phyloP scores from a whole-genome alignment of 768 basidiomycete genomes.

The Pleurotus sapidus region DNA sequence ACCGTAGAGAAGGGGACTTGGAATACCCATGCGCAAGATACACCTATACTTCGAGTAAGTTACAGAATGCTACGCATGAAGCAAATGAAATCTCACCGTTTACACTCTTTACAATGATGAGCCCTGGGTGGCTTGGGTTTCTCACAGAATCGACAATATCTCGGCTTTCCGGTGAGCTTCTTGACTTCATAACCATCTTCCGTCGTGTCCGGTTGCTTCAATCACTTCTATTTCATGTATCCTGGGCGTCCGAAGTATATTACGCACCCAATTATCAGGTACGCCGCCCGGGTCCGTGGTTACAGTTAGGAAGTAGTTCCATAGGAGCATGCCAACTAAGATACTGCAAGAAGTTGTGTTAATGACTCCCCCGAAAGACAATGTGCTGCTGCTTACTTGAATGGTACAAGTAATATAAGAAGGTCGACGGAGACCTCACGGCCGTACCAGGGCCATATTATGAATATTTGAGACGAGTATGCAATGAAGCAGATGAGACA shows the following conservation, averaged over 20 bases:
- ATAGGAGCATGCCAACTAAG: conserved; percentile 73
- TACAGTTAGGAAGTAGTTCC: conserved; percentile 88
- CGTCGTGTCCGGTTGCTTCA: conserved; percentile 72
- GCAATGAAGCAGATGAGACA: conserved; percentile 83
- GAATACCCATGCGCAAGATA: conserved; percentile 85
- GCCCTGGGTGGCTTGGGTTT: conserved; percentile 84
- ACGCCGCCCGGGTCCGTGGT: conserved; percentile 82
- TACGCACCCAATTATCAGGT: conserved; percentile 69
- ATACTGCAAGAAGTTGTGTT: conserved; percentile 37
- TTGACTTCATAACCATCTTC: conserved; percentile 85
- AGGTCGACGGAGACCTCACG: conserved; percentile 70
- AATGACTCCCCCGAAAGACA: too few relatives aligned
- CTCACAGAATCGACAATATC: conserved; percentile 86
- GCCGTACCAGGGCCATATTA: conserved; percentile 94
- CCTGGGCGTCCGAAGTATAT: too few relatives aligned
- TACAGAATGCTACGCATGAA: background rate
- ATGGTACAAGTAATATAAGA: conserved; percentile 73
- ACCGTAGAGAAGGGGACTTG: background rate
- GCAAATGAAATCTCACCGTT: conserved; percentile 46
- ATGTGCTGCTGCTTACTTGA: conserved; percentile 65
- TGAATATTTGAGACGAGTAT: conserved; percentile 84
- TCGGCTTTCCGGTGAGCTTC: conserved; percentile 75
- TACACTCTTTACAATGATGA: conserved; percentile 92
- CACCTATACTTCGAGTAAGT: conserved; percentile 44
- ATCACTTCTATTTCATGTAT: background rate